Percentiles rank a stretch among this genome's conserved stretches.
phyloP scores from a whole-genome alignment of 2,329 filamentous ascomycete species.

The Claviceps sp. region DNA sequence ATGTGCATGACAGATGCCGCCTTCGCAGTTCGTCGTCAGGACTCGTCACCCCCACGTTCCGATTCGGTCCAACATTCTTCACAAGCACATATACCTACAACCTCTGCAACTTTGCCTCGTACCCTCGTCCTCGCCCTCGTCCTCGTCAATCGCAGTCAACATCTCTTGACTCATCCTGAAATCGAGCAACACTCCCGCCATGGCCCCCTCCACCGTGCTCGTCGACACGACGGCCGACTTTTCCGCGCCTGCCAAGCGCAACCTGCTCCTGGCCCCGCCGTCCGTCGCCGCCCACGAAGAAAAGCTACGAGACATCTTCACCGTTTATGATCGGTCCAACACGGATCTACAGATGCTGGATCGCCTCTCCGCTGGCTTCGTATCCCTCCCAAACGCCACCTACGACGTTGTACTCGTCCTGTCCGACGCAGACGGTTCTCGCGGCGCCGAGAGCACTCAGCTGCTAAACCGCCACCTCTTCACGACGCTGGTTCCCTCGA shows the following conservation, averaged over 20 bases:
- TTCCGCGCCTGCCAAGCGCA: conserved; percentile 36
- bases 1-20: not conserved
- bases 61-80: too few relatives aligned
- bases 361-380: conserved; percentile 69
- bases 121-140: too few relatives aligned
- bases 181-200: conserved; percentile 12
- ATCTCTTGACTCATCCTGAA: too few relatives aligned
- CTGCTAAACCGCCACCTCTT: conserved; percentile 58
- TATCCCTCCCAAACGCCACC: conserved; percentile 58
- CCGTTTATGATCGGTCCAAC: conserved; percentile 56
- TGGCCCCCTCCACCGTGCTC: conserved; percentile 39
- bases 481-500: conserved; percentile 51
- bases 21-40: not conserved
- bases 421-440: conserved; percentile 58
- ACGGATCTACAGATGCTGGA: conserved; percentile 98
- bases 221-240: conserved; percentile 45
- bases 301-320: conserved; percentile 56
- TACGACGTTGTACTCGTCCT: conserved; percentile 82
- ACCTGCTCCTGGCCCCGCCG: conserved; percentile 78
- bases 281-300: conserved; percentile 79
- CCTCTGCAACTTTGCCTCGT: too few relatives aligned
- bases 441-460: conserved; percentile 41
- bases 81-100: too few relatives aligned
- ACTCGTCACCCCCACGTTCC: not conserved
- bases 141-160: too few relatives aligned